These are phyloP conservation scores for Hansenula sp. DNA, from an alignment of 1,139 yeast species.

Conservation along the genomic window DNA sequence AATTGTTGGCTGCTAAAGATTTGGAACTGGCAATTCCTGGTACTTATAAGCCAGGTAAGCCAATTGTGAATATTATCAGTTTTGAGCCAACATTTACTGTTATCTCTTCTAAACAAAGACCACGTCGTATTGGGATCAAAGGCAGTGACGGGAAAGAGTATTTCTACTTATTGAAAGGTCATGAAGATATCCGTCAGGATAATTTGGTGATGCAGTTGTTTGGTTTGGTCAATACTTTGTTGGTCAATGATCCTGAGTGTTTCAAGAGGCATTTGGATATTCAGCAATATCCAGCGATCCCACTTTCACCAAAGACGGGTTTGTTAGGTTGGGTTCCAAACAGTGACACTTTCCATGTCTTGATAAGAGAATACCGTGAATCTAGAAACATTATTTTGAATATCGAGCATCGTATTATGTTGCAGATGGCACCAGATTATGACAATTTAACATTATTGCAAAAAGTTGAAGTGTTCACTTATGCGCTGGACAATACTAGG, in stretches of 20 bases:
- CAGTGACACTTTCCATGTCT: constrained; percentile 92
- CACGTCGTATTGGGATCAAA: constrained; percentile 71
- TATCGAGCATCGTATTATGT: constrained; percentile 92
- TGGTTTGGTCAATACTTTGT: constrained; percentile 87
- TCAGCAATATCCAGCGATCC: constrained; percentile 89
- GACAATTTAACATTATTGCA: constrained; percentile 85
- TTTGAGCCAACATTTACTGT: constrained; percentile 85
- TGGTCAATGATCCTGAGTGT: constrained; percentile 90
- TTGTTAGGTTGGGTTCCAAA: constrained; percentile 96
- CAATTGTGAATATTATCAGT: constrained; percentile 63
- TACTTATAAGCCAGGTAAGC: constrained; percentile 82
- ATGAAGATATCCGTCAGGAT: constrained; percentile 97
- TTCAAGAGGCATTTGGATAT: constrained; percentile 94
- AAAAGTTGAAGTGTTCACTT: constrained; percentile 94
- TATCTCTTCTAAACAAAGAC: constrained; percentile 95
- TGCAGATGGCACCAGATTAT: constrained; percentile 98
- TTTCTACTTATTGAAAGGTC: constrained; percentile 82
- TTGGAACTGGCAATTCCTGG: constrained; percentile 93
- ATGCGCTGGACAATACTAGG: constrained; percentile 90
- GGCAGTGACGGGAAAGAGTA: constrained; percentile 95
- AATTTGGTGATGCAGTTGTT: constrained; percentile 96
- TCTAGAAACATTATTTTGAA: constrained; percentile 83
- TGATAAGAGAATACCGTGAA: constrained; percentile 90
- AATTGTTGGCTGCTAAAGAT: constrained; percentile 71
- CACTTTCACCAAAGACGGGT: constrained; percentile 96